These are phyloP conservation scores for Fusarium armeniacum DNA, from an alignment of 2,329 filamentous ascomycete genomes.

Conservation along the genomic window DNA sequence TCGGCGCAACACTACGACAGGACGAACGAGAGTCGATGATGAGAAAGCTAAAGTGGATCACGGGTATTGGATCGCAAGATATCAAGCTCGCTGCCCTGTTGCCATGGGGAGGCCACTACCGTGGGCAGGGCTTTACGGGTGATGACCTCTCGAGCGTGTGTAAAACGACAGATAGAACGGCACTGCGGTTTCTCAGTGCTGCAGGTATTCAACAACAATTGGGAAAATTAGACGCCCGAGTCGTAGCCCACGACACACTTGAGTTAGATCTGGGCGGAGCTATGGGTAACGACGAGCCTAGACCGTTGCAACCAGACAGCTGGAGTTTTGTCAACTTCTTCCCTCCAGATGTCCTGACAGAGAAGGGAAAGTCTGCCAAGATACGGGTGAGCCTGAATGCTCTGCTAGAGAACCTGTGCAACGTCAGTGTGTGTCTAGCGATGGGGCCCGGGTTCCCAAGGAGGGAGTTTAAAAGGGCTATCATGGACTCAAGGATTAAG, in stretches of 20 bases:
- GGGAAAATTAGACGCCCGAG: not conserved
- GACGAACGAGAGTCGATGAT: not conserved
- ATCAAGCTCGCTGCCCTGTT: not conserved
- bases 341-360: not conserved
- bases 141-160: not conserved
- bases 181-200: not conserved
- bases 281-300: not conserved
- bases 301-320: not conserved
- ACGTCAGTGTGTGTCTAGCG: not conserved
- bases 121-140: not conserved
- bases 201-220: not conserved
- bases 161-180: not conserved
- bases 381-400: not conserved
- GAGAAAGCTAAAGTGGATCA: not conserved
- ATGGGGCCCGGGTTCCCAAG: not conserved
- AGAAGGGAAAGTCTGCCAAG: not conserved
- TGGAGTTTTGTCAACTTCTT: slow-evolving; percentile 5
- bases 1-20: not conserved
- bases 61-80: not conserved
- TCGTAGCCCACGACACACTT: not conserved
- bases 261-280: not conserved
- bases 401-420: not conserved
- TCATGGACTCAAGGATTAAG: not conserved
- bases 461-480: not conserved
- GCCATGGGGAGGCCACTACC: not conserved